phyloP scores from a whole-genome alignment of 768 basidiomycete genomes.

The Saitozyma sp. region DNA sequence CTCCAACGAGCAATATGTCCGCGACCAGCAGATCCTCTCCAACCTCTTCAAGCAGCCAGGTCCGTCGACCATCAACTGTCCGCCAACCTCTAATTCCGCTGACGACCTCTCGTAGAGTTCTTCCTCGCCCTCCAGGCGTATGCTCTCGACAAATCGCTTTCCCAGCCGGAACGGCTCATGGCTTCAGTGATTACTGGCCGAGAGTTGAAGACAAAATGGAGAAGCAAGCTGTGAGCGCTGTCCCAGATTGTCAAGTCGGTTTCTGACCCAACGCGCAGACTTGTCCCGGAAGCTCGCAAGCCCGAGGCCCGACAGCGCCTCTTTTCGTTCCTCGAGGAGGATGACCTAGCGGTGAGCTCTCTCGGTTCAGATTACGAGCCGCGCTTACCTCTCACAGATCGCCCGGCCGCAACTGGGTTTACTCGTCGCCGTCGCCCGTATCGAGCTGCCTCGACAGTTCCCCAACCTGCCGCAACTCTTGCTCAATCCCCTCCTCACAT shows the following conservation, averaged over 20 bases:
- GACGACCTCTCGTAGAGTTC: constrained; percentile 27
- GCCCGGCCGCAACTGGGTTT: constrained; percentile 47
- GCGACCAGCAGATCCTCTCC: constrained; percentile 37
- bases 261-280: constrained; percentile 6
- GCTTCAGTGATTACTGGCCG: constrained; percentile 44
- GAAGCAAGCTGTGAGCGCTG: constrained; percentile 44
- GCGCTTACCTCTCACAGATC: constrained; percentile 28
- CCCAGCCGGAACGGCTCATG: constrained; percentile 40
- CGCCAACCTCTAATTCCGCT: not conserved
- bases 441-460: constrained; percentile 45
- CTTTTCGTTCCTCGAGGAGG: constrained; percentile 49
- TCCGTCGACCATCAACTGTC: constrained; percentile 9
- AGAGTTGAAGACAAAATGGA: constrained; percentile 52
- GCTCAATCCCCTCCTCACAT: constrained; percentile 41
- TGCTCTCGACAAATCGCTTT: constrained; percentile 32
- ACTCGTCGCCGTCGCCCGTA: constrained; percentile 44
- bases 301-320: constrained; percentile 42
- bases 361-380: not conserved
- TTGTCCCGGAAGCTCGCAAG: constrained; percentile 46
- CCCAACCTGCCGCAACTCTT: constrained; percentile 45
- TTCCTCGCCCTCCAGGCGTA: constrained; percentile 42
- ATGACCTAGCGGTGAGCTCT: constrained; percentile 31
- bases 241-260: not conserved
- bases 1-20: constrained; percentile 28
- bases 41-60: constrained; percentile 44